Evolutionary conservation across 345 rosid species (phyloP).

Genomic region (Murraya paniculata): DNA sequence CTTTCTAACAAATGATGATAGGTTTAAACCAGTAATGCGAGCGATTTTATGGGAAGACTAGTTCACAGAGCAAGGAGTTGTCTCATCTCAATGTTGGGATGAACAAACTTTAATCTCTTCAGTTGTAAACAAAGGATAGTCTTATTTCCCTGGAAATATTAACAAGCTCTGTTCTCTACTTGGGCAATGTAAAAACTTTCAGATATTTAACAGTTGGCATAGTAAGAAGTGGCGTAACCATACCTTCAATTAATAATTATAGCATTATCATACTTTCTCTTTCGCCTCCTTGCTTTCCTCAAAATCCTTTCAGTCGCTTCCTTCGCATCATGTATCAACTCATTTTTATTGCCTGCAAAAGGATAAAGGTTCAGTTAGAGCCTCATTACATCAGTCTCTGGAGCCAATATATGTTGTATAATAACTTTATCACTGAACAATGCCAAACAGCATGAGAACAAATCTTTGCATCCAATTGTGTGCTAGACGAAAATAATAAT

Average conservation of each 20-base stretch:
- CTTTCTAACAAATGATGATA: neutral
- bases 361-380: conserved; percentile 6
- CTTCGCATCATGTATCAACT: conserved; percentile 45
- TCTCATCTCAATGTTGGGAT: neutral
- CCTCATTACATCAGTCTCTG: neutral
- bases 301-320: conserved; percentile 63
- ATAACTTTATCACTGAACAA: neutral
- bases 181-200: neutral
- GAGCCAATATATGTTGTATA: neutral
- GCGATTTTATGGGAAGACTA: neutral
- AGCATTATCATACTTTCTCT: conserved; percentile 50
- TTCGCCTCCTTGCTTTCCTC: conserved; percentile 75
- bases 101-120: neutral
- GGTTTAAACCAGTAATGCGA: neutral
- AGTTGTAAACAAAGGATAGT: neutral
- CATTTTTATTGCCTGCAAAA: conserved; percentile 23
- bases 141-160: neutral
- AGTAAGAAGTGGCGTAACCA: neutral
- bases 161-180: neutral
- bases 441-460: neutral
- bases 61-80: neutral
- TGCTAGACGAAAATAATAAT: neutral
- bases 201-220: neutral
- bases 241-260: conserved; percentile 78
- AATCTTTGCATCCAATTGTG: neutral